Base-by-base conservation (phyloP, 176 grass and related monocot genomes). In the Puya raimondii region DNA sequence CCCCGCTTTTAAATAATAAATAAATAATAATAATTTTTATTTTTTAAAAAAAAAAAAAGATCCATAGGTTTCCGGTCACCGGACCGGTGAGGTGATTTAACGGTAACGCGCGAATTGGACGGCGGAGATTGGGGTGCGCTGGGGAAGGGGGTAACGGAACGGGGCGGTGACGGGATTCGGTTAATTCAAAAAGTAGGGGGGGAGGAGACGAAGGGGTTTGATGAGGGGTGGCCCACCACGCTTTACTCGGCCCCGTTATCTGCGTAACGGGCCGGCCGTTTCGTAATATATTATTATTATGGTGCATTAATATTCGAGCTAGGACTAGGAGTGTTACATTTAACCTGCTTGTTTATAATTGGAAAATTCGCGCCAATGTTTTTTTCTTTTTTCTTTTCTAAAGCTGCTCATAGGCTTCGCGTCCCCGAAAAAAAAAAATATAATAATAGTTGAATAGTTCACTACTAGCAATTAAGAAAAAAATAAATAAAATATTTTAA, bases 1-100 rank as follows among this genome's bases (percentile, higher is more conserved):
- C 33, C 59, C 22, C 1, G 68, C 53, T 73, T 80, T 80, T 52
- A 68, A 80, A 65, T 73, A 8, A 65, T 47, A 74, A 22, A 48
- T n/a, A 13, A 61, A 47, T 16, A 81, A 74, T 53, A 49, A 74
- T 18, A 68, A n/a, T n/a, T n/a, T n/a, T n/a, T n/a, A n/a, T n/a
- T n/a, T n/a, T n/a, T n/a, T n/a, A n/a, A n/a, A n/a, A n/a, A n/a
- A n/a, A 12, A 42, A 66, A 69, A 48, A 10, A 11, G 16, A 53
- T 67, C 67, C 4, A 52, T 6, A 9, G 26, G 17, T 9, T 10
- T 72, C 20, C 2, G 21, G 15, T 33, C 14, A 78, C 77, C 48
- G 0, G 1, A 64, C 63, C 14, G 3, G 15, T 79, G 72, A 48
- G n/a, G 52, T 5, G 2, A 9, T 26, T 22, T 1, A 69, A 53